A percentile compares a stretch with the other conserved stretches of the same genome.
phyloP scores from a whole-genome alignment of 805 yeast species.

The Candida khao-thaluensis region DNA sequence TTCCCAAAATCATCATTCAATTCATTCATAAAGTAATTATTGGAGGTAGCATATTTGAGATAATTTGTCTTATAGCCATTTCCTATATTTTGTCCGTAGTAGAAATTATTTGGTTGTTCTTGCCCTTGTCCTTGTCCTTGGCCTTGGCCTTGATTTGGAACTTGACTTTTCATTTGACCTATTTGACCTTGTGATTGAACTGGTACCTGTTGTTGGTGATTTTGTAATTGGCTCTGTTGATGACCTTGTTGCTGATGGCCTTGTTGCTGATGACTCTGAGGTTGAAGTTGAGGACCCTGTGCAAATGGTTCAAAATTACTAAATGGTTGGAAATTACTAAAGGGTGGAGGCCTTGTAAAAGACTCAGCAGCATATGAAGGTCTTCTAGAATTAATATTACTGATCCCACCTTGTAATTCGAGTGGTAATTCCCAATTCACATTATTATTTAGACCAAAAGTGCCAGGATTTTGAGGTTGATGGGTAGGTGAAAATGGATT shows the following conservation, averaged over 20 bases:
- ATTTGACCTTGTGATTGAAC: not conserved
- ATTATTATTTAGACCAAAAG: conserved; percentile 8
- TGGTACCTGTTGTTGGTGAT: no score
- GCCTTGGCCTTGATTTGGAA: not conserved
- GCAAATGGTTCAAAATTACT: conserved; percentile 5
- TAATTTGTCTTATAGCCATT: not conserved
- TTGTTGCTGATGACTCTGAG: conserved; percentile 5
- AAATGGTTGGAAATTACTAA: conserved; percentile 6
- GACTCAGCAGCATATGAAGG: conserved; percentile 74
- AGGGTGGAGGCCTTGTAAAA: conserved; percentile 37
- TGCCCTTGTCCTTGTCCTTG: not conserved
- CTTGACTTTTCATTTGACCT: not conserved
- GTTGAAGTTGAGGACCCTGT: not conserved
- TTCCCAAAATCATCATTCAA: conserved; percentile 31
- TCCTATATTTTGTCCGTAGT: not conserved
- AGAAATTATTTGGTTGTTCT: not conserved
- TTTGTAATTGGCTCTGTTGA: no score
- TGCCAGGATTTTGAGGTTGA: conserved; percentile 12
- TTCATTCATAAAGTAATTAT: conserved; percentile 20
- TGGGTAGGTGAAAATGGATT: conserved; percentile 15
- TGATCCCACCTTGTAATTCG: conserved; percentile 65
- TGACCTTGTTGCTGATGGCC: no score
- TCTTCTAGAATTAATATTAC: conserved; percentile 63
- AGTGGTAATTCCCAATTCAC: conserved; percentile 38
- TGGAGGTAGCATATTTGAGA: conserved; percentile 16